phyloP scores from a whole-genome alignment of 2,329 filamentous ascomycete genomes.

The Fusarium tricinctum region DNA sequence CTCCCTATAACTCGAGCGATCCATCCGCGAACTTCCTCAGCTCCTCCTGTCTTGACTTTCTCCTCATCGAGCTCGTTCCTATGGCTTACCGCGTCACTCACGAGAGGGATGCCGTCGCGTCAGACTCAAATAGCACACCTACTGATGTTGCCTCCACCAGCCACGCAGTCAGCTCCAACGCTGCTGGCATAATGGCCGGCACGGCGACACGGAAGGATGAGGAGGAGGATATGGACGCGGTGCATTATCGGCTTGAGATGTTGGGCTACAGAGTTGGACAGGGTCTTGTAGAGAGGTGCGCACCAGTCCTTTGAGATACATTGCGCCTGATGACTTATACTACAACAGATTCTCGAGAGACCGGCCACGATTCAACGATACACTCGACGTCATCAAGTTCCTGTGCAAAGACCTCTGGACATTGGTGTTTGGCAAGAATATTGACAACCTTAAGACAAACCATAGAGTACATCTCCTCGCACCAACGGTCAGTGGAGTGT shows the following conservation, averaged over 20 bases:
- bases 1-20: conserved; percentile 79
- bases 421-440: conserved; percentile 93
- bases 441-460: conserved; percentile 99
- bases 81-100: conserved; percentile 89
- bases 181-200: conserved; percentile 44
- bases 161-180: conserved; percentile 47
- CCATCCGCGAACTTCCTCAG: conserved; percentile 82
- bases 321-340: conserved; percentile 27
- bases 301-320: background rate
- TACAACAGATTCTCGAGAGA: conserved; percentile 83
- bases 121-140: conserved; percentile 47
- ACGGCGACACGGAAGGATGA: conserved; percentile 66
- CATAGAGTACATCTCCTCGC: conserved; percentile 74
- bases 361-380: conserved; percentile 89
- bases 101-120: conserved; percentile 71
- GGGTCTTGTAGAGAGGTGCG: conserved; percentile 88
- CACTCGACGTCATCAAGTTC: conserved; percentile 97
- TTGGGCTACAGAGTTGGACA: conserved; percentile 93
- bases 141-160: conserved; percentile 42
- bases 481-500: background rate
- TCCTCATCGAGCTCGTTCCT: conserved; percentile 96
- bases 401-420: conserved; percentile 99
- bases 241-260: conserved; percentile 85
- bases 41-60: conserved; percentile 90
- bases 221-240: conserved; percentile 86